Percentiles rank a stretch among this genome's conserved stretches.
phyloP scores from a whole-genome alignment of 306 rosid species.

The Cucumis melo region DNA sequence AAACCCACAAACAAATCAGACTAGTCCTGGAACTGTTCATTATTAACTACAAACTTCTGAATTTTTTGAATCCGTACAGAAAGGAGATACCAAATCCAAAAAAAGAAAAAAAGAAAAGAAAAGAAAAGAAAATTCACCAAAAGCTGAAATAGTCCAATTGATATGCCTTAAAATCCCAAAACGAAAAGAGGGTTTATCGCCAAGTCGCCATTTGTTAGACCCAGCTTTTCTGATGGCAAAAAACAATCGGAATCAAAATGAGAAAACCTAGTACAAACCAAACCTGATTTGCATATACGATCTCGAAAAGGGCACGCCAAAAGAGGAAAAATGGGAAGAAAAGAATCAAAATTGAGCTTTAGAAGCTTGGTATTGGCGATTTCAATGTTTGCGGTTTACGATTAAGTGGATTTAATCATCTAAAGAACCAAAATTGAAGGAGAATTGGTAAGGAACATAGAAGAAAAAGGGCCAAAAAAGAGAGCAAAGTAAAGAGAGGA shows the following conservation, averaged over 20 bases:
- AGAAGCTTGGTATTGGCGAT: not conserved
- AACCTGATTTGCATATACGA: not conserved
- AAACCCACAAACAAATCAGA: not conserved
- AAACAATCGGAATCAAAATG: not conserved
- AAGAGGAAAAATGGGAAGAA: not conserved
- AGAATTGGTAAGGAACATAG: not conserved
- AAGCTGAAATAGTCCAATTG: not conserved
- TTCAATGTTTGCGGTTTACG: not conserved
- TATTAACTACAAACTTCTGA: not conserved
- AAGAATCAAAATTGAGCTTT: not conserved
- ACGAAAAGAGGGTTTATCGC: not conserved
- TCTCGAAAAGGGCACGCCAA: not conserved
- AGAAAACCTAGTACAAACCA: not conserved
- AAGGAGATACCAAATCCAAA: not conserved
- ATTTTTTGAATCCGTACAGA: not conserved
- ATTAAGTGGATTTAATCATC: not conserved
- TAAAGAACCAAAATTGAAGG: not conserved
- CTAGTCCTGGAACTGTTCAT: not conserved
- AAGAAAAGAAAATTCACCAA: not conserved
- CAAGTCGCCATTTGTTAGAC: not conserved
- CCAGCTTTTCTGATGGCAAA: not conserved
- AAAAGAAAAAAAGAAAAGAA: not conserved
- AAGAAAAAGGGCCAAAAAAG: slow-evolving; percentile 9
- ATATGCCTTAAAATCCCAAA: not conserved
- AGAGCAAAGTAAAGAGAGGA: not conserved